These are phyloP conservation scores for Croton laevigatus DNA, from an alignment of 441 rosid genomes.

Conservation along the genomic window DNA sequence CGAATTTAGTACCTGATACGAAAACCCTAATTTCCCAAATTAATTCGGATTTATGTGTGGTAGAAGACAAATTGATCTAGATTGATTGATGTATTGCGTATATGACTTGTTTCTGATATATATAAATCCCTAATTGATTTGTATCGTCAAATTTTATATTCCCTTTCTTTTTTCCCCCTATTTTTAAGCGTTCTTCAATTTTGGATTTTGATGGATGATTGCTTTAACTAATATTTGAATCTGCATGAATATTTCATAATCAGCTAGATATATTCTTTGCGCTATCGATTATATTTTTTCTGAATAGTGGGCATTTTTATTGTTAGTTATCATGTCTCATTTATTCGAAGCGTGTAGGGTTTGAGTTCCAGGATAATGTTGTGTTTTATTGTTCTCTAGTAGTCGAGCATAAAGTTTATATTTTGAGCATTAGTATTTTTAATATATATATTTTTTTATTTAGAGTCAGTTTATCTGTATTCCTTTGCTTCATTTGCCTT, in stretches of 20 bases:
- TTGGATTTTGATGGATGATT: neutral
- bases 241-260: too few species aligned
- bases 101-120: neutral
- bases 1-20: neutral
- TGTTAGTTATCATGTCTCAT: neutral
- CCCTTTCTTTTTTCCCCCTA: too few species aligned
- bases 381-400: neutral
- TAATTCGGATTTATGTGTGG: neutral
- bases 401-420: neutral
- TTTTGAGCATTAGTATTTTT: neutral
- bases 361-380: too few species aligned
- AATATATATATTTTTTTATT: neutral
- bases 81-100: neutral
- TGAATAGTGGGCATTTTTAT: neutral
- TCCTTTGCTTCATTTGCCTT: neutral
- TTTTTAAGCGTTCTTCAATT: too few species aligned
- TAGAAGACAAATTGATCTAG: neutral
- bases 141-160: too few species aligned
- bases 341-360: neutral
- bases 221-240: neutral
- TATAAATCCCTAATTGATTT: too few species aligned
- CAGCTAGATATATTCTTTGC: too few species aligned
- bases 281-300: neutral
- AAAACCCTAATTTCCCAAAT: neutral
- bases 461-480: neutral